These are phyloP conservation scores for Candida khao-thaluensis DNA, from an alignment of 805 yeast genomes.

Conservation along the genomic window DNA sequence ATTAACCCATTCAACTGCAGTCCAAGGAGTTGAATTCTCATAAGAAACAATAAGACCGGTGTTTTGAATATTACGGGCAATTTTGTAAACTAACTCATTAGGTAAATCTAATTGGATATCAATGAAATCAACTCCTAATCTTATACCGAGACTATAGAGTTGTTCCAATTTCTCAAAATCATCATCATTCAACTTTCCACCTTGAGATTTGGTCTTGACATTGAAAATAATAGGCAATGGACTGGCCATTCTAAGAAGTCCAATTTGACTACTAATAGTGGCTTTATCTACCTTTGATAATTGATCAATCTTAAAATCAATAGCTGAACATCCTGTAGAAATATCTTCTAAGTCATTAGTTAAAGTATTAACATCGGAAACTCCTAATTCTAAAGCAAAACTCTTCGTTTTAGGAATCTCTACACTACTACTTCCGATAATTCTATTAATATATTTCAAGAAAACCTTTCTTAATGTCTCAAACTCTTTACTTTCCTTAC, in stretches of 20 bases:
- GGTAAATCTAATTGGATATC: conserved; percentile 79
- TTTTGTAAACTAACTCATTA: conserved; percentile 47
- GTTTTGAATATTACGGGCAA: conserved; percentile 53
- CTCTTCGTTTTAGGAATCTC: conserved; percentile 51
- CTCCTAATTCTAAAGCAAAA: conserved; percentile 70
- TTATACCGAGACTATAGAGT: conserved; percentile 62
- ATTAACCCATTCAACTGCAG: conserved; percentile 67
- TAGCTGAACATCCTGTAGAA: conserved; percentile 71
- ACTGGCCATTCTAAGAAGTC: conserved; percentile 61
- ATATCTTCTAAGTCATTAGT: conserved; percentile 50
- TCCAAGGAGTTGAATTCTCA: conserved; percentile 63
- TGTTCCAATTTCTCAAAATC: conserved; percentile 46
- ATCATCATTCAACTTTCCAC: conserved; percentile 74
- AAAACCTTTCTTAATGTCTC: conserved; percentile 58
- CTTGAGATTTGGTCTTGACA: conserved; percentile 73
- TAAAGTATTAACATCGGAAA: conserved; percentile 52
- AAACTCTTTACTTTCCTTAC: conserved; percentile 55
- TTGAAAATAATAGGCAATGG: conserved; percentile 79
- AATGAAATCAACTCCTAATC: conserved; percentile 75
- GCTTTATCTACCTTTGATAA: conserved; percentile 49
- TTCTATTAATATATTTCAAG: conserved; percentile 52
- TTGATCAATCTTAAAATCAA: conserved; percentile 80
- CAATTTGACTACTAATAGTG: conserved; percentile 73
- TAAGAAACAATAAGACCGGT: conserved; percentile 79
- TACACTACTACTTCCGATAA: conserved; percentile 53